Conservation (phyloP, 2,329 filamentous ascomycete species). For the Graphiopsis chlorocephala region DNA sequence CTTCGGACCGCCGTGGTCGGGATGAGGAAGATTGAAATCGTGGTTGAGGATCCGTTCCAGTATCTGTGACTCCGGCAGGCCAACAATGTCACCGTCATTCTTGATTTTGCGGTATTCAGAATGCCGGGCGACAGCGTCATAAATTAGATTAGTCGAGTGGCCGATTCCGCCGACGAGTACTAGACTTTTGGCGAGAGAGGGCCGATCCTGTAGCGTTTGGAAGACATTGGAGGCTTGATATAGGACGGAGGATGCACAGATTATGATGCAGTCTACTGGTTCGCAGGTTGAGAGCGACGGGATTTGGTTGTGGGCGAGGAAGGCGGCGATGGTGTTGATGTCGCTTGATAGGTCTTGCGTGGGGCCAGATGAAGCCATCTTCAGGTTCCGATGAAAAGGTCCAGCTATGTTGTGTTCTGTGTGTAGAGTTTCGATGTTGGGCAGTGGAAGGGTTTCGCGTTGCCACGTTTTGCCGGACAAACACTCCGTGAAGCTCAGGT, state of each 20-base stretch:
- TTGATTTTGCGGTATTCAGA: constrained; percentile 29
- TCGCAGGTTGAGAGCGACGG: constrained; percentile 17
- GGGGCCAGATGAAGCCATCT: background rate
- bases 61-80: constrained; percentile 41
- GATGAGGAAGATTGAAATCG: constrained; percentile 29
- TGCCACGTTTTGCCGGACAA: background rate
- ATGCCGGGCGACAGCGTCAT: constrained; percentile 39
- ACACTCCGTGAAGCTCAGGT: background rate
- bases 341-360: constrained; percentile 16
- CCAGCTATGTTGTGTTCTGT: background rate
- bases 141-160: constrained; percentile 45
- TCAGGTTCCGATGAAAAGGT: background rate
- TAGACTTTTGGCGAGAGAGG: constrained; percentile 36
- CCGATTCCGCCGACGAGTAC: constrained; percentile 47
- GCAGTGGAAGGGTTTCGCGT: background rate
- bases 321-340: constrained; percentile 34
- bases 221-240: constrained; percentile 38
- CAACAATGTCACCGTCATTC: constrained; percentile 28
- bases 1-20: constrained; percentile 28
- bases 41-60: constrained; percentile 37
- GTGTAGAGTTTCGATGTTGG: background rate
- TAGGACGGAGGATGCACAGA: constrained; percentile 43
- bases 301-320: constrained; percentile 33
- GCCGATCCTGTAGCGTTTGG: constrained; percentile 29
- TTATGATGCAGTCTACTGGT: constrained; percentile 38